phyloP scores from a whole-genome alignment of 2,329 filamentous ascomycete genomes.

The Chrysosporium keratinophilum region DNA sequence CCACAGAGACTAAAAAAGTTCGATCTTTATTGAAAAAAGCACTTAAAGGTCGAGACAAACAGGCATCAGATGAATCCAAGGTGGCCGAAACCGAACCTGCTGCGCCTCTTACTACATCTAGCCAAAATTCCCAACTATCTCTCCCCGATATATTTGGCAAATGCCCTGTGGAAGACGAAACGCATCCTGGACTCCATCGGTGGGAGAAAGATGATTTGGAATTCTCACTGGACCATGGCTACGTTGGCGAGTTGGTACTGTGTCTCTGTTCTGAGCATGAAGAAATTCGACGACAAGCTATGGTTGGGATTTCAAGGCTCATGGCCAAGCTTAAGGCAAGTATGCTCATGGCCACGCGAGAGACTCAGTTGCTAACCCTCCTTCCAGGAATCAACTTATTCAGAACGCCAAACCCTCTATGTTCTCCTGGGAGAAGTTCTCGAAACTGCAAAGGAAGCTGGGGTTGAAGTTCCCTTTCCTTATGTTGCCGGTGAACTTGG shows the following conservation, averaged over 20 bases:
- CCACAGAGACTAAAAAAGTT: constrained; percentile 30
- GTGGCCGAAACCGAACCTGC: constrained; percentile 5
- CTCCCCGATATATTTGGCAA: constrained; percentile 46
- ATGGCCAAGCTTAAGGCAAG: constrained; percentile 41
- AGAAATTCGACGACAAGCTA: constrained; percentile 68
- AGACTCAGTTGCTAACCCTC: background rate
- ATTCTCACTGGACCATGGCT: constrained; percentile 67
- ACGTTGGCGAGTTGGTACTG: constrained; percentile 58
- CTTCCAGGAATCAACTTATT: constrained; percentile 54
- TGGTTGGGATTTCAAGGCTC: constrained; percentile 31
- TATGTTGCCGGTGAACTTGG: constrained; percentile 69
- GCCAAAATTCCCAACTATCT: constrained; percentile 28
- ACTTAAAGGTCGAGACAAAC: constrained; percentile 25
- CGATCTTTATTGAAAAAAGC: constrained; percentile 29
- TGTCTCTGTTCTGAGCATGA: constrained; percentile 65
- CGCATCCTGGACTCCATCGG: constrained; percentile 40
- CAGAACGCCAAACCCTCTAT: constrained; percentile 68
- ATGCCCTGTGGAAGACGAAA: constrained; percentile 36
- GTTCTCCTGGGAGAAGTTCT: constrained; percentile 68
- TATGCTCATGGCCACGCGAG: background rate
- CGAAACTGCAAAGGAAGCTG: constrained; percentile 55
- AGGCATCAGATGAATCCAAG: constrained; percentile 12
- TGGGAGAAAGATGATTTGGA: constrained; percentile 72
- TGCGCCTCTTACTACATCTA: background rate
- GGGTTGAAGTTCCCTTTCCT: constrained; percentile 52